phyloP scores from a whole-genome alignment of 306 rosid genomes.

The Hylodesmum podocarpum region DNA sequence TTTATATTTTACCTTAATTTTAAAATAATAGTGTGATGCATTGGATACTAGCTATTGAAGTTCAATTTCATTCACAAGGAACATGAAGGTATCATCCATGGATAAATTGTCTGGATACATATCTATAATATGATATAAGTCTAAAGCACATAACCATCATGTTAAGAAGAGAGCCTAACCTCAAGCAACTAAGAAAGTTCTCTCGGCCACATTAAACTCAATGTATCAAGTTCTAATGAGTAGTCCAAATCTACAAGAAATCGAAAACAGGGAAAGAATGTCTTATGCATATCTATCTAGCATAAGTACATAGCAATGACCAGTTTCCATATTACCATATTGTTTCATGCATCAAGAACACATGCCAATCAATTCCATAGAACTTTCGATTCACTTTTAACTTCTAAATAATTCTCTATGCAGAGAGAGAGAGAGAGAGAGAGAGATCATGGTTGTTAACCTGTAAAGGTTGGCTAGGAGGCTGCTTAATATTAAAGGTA shows the following conservation, averaged over 20 bases:
- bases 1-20: background rate
- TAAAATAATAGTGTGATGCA: background rate
- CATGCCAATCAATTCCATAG: background rate
- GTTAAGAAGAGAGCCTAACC: background rate
- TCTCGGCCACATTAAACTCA: background rate
- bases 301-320: background rate
- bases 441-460: slow-evolving; percentile 46
- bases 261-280: background rate
- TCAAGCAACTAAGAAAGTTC: background rate
- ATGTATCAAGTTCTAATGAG: slow-evolving; percentile 5
- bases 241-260: background rate
- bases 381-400: slow-evolving; percentile 13
- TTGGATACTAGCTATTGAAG: background rate
- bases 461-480: slow-evolving; percentile 67
- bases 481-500: slow-evolving; percentile 64
- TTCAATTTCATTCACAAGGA: background rate
- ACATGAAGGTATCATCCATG: background rate
- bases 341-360: background rate
- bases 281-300: background rate
- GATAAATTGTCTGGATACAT: background rate
- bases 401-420: background rate
- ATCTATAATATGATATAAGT: background rate
- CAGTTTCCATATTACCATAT: background rate
- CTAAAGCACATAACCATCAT: background rate
- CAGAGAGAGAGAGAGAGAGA: slow-evolving; percentile 6